Evolutionary conservation across 768 basidiomycete species (phyloP), one percentile per base, ranked within the genome.

Genomic region (Mycena latifolia): DNA sequence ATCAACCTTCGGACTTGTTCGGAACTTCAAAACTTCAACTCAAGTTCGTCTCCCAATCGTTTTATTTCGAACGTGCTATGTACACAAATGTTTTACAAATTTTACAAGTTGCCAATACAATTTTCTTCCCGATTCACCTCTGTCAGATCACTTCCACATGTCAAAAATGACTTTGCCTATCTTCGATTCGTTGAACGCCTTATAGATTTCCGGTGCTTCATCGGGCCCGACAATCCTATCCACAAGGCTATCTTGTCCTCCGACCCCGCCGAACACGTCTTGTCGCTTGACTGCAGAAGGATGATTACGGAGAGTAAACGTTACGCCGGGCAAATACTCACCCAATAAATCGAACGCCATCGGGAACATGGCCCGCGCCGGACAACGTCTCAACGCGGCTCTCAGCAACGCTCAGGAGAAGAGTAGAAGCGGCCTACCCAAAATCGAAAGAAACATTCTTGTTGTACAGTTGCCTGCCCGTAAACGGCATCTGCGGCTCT

Each of bases 391-490:
- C 22, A 17, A 39, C 43, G 22, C 4, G 27, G 62, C 2, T 54
- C 3, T 18, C n/a, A 46, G 11, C 17, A 31, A 18, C 14, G 43
- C 17, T 29, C 20, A 47, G 4, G 12, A 27, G 28, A 15, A 17
- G 18, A 25, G 24, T 8, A 39, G 24, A n/a, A 64, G n/a, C n/a
- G 43, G 20, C 53, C 10, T 27, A 68, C 67, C 93, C 93, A 73
- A 94, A 94, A 71, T 92, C 89, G 27, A 93, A 80, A 0, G 90
- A 91, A 9, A 93, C 84, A 75, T 94, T 94, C 78, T 92, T 92
- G 81, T 89, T 81, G 76, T 94, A 94, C 61, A 89, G 73, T 46
- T 89, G 80, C 11, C 79, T 76, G 3, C 86, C 83, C 14, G 83
- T 86, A 69, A 89, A 86, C 2, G 90, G 89, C 41, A 92, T 69